Percentiles rank a stretch among this genome's conserved stretches.
These are phyloP conservation scores for maize (Zea mays) DNA, from an alignment of 176 grass and related monocot genomes.

Conservation along the genomic window DNA sequence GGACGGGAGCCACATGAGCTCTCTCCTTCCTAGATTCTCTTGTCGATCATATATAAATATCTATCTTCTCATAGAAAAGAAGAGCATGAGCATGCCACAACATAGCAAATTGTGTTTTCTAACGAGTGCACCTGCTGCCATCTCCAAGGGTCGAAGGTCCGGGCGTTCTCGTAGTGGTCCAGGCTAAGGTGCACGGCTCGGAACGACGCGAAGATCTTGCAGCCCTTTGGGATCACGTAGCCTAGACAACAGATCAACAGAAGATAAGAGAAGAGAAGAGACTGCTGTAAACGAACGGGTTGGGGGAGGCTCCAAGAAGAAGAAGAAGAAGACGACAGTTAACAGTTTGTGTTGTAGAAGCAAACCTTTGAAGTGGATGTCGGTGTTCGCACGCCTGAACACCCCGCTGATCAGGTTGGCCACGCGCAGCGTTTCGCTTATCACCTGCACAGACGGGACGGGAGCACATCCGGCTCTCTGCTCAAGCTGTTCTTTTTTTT, in stretches of 20 bases:
- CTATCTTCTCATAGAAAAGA: no score
- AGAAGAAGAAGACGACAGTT: no score
- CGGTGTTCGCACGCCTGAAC: constrained; percentile 79
- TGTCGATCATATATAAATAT: no score
- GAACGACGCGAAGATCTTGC: constrained; percentile 93
- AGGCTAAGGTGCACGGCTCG: constrained; percentile 83
- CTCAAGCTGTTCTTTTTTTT: background rate
- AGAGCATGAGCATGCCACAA: no score
- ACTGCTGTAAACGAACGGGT: no score
- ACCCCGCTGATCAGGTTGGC: constrained; percentile 96
- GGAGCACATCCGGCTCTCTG: background rate
- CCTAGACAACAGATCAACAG: constrained; percentile 42
- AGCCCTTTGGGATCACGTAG: constrained; percentile 91
- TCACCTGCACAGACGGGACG: constrained; percentile 55
- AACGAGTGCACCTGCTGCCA: constrained; percentile 57
- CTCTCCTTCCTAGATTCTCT: no score
- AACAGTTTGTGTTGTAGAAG: background rate
- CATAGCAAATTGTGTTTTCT: no score
- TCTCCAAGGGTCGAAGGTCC: constrained; percentile 90
- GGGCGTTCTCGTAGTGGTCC: constrained; percentile 75
- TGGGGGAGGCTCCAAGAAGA: no score
- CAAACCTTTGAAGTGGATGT: constrained; percentile 95
- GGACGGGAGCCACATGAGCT: no score
- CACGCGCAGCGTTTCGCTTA: constrained; percentile 92
- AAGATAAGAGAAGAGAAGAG: background rate